Conservation (phyloP, 1,139 yeast species). For the Blastobotrys raffinosifermentans region DNA sequence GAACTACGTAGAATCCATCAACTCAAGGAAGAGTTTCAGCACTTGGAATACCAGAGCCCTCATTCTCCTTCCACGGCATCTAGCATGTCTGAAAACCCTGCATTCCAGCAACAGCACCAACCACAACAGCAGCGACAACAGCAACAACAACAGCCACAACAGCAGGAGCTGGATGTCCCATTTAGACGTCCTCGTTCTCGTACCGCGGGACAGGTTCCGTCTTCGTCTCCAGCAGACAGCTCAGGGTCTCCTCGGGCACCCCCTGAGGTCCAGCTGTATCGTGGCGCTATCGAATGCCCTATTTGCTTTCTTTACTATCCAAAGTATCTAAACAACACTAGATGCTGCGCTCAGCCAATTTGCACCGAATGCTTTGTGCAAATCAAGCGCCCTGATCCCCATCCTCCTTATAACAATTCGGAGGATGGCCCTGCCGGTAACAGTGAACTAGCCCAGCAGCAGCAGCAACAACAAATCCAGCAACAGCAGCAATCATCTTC, state of each 20-base stretch:
- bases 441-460: slow-evolving; percentile 18
- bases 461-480: slow-evolving; percentile 15
- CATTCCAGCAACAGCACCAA: not conserved
- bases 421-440: too few species aligned
- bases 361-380: slow-evolving; percentile 97
- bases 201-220: not conserved
- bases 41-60: slow-evolving; percentile 4
- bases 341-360: slow-evolving; percentile 90
- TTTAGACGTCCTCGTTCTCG: not conserved
- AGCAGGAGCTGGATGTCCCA: slow-evolving; percentile 1
- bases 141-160: slow-evolving; percentile 2
- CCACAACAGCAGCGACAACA: not conserved
- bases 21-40: slow-evolving; percentile 6
- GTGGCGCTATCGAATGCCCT: slow-evolving; percentile 77
- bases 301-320: slow-evolving; percentile 91
- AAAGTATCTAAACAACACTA: slow-evolving; percentile 64
- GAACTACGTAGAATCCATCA: slow-evolving; percentile 4
- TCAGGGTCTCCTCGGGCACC: slow-evolving; percentile 16
- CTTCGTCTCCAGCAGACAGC: slow-evolving; percentile 6
- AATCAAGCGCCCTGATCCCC: slow-evolving; percentile 90
- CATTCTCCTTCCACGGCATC: too few species aligned
- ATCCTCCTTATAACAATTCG: slow-evolving; percentile 69
- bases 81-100: too few species aligned
- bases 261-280: slow-evolving; percentile 47
- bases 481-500: slow-evolving; percentile 64